Conservation (phyloP, 495 filamentous ascomycete genomes). For the Hypomontagnella submonticulosa region DNA sequence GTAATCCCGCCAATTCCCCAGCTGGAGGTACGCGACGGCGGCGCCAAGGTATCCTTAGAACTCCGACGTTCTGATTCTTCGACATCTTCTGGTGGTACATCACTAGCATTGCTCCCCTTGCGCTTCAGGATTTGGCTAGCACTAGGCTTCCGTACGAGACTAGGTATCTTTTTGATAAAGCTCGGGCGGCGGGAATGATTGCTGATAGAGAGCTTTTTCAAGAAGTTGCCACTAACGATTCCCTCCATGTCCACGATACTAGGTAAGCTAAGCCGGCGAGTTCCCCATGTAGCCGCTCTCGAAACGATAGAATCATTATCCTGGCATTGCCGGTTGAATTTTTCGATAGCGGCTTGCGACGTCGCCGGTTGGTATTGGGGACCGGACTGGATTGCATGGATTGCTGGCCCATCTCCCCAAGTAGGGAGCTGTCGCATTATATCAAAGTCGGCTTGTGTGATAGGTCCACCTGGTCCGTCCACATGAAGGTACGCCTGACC, state of each 20-base stretch:
- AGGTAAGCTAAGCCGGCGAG: slow-evolving; percentile 68
- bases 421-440: slow-evolving; percentile 58
- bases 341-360: slow-evolving; percentile 63
- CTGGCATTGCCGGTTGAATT: slow-evolving; percentile 56
- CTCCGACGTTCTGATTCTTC: slow-evolving; percentile 53
- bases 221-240: slow-evolving; percentile 65
- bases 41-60: slow-evolving; percentile 64
- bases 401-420: slow-evolving; percentile 59
- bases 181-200: slow-evolving; percentile 58
- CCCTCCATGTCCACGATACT: slow-evolving; percentile 68
- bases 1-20: slow-evolving; percentile 57
- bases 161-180: slow-evolving; percentile 58
- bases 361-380: slow-evolving; percentile 58
- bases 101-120: slow-evolving; percentile 53
- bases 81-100: slow-evolving; percentile 49
- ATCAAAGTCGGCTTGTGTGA: slow-evolving; percentile 56
- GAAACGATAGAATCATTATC: slow-evolving; percentile 68
- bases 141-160: slow-evolving; percentile 67
- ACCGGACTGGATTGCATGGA: slow-evolving; percentile 54
- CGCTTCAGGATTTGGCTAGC: slow-evolving; percentile 59
- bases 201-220: slow-evolving; percentile 71
- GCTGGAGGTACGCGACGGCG: slow-evolving; percentile 65
- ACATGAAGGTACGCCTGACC: slow-evolving; percentile 60
- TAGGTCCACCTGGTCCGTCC: slow-evolving; percentile 50
- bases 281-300: slow-evolving; percentile 78